Percentiles rank a stretch among this genome's conserved stretches.
phyloP scores from a whole-genome alignment of 2,329 filamentous ascomycete genomes.

The Fusarium verticillioides region DNA sequence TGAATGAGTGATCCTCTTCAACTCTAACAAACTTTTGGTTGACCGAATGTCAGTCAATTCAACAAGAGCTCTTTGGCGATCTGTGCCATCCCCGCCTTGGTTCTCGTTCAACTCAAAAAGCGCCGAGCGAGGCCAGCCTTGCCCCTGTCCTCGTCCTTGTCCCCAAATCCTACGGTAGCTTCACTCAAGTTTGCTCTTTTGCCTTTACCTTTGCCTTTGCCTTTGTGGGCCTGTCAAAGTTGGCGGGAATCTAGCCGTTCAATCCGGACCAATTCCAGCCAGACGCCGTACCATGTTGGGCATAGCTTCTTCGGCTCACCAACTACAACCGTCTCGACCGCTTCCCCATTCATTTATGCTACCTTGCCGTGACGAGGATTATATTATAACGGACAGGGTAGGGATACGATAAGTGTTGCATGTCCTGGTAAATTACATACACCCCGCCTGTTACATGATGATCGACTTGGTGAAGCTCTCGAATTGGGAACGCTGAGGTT shows the following conservation, averaged over 20 bases:
- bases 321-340: slow-evolving; percentile 30
- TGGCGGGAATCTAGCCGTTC: slow-evolving; percentile 41
- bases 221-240: slow-evolving; percentile 30
- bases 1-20: background rate
- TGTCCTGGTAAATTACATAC: slow-evolving; percentile 6
- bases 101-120: background rate
- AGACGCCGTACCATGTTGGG: slow-evolving; percentile 32
- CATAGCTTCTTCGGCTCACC: slow-evolving; percentile 31
- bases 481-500: slow-evolving; percentile 29
- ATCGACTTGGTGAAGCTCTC: slow-evolving; percentile 36
- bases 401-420: slow-evolving; percentile 8
- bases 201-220: background rate
- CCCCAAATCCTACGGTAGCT: background rate
- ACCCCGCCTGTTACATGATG: slow-evolving; percentile 37
- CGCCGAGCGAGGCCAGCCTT: background rate
- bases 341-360: slow-evolving; percentile 24
- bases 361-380: slow-evolving; percentile 32
- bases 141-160: background rate
- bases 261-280: slow-evolving; percentile 24
- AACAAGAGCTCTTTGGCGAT: slow-evolving; percentile 9
- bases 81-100: slow-evolving; percentile 16
- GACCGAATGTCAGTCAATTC: background rate
- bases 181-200: background rate
- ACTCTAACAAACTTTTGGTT: background rate
- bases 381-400: background rate